Percentiles rank a stretch among this genome's conserved stretches.
These are phyloP conservation scores for Fraxinus greggii DNA, from an alignment of 305 asterid genomes.

Conservation along the genomic window DNA sequence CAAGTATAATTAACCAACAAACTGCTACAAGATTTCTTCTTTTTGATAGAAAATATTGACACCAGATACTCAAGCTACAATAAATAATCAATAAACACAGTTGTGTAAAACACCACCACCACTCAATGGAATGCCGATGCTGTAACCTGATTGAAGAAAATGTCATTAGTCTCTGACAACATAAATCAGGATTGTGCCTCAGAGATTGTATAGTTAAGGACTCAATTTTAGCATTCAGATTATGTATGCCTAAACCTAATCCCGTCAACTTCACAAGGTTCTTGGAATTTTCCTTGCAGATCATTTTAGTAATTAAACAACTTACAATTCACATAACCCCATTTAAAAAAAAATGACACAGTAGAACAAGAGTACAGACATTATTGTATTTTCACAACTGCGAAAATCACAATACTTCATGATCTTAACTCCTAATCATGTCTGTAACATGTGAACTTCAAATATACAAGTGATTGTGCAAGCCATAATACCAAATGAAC, in stretches of 20 bases:
- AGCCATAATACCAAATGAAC: not conserved
- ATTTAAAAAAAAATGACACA: not conserved
- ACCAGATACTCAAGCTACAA: not conserved
- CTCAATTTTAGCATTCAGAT: not conserved
- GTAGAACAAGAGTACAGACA: not conserved
- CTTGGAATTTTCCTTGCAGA: not conserved
- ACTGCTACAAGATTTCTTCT: not conserved
- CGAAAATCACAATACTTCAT: not conserved
- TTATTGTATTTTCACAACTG: not conserved
- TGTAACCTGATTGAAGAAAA: not conserved
- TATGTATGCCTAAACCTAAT: not conserved
- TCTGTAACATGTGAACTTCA: not conserved
- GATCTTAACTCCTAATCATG: not conserved
- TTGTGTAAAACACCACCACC: not conserved
- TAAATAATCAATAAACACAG: not conserved
- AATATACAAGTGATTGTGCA: not conserved
- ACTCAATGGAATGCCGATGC: not conserved
- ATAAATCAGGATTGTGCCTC: not conserved
- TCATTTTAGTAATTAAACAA: not conserved
- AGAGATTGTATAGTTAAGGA: not conserved
- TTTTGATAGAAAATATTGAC: not conserved
- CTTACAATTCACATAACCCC: not conserved
- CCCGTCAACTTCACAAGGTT: not conserved
- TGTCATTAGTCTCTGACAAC: not conserved
- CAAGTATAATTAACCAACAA: not conserved